Conservation (phyloP, 805 yeast genomes). For the Candida ipomoeae region DNA sequence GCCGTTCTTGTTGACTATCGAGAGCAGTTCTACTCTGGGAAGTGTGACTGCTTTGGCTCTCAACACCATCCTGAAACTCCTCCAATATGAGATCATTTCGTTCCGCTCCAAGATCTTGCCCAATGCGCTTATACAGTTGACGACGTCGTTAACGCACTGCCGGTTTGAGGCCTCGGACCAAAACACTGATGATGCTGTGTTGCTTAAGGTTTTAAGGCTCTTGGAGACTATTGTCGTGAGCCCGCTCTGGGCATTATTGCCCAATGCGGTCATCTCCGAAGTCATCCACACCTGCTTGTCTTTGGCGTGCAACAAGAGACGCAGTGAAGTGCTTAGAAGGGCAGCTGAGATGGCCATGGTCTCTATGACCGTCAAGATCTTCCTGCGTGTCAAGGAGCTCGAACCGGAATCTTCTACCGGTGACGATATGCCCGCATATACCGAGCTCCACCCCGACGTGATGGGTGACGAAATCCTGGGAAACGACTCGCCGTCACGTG, state of each 20-base stretch:
- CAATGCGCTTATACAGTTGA: constrained; percentile 58
- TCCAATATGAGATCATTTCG: constrained; percentile 65
- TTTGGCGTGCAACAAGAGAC: constrained; percentile 85
- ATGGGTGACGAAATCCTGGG: constrained; percentile 42
- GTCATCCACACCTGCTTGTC: constrained; percentile 88
- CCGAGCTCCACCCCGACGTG: constrained; percentile 53
- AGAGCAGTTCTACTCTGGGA: constrained; percentile 83
- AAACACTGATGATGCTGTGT: constrained; percentile 84
- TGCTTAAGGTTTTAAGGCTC: constrained; percentile 74
- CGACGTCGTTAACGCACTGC: constrained; percentile 82
- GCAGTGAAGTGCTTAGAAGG: constrained; percentile 83
- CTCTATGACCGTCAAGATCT: constrained; percentile 64
- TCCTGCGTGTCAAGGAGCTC: constrained; percentile 53
- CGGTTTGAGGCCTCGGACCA: constrained; percentile 94
- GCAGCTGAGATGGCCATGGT: constrained; percentile 84
- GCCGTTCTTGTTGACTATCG: constrained; percentile 81
- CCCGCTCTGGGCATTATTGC: constrained; percentile 58
- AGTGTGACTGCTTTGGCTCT: constrained; percentile 79
- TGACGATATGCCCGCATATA: constrained; percentile 45
- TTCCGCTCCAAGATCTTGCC: constrained; percentile 50
- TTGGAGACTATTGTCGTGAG: constrained; percentile 64
- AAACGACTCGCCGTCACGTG: neutral
- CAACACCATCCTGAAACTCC: constrained; percentile 66
- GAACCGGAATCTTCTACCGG: constrained; percentile 38
- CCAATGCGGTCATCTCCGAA: constrained; percentile 82